phyloP scores from a whole-genome alignment of 768 basidiomycete species.

The Ephemerocybe angulata region DNA sequence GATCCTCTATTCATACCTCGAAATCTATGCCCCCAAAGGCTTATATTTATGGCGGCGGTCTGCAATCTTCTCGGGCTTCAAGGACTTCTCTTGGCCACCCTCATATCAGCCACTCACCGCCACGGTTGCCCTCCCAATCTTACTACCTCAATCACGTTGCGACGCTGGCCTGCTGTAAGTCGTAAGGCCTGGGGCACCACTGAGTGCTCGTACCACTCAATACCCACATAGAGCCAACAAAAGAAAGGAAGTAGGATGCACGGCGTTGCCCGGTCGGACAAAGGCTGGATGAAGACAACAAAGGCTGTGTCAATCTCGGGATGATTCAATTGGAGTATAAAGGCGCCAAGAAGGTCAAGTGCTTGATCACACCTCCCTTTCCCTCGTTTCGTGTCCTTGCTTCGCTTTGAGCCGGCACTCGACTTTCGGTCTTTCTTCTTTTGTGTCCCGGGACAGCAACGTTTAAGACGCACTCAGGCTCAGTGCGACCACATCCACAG shows the following conservation, averaged over 20 bases:
- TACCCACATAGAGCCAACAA: too few species aligned
- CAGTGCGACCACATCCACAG: neutral
- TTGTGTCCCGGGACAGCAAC: neutral
- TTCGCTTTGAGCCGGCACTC: slow-evolving; percentile 5
- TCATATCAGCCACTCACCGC: too few species aligned
- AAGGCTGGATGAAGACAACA: slow-evolving; percentile 1
- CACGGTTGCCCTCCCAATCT: too few species aligned
- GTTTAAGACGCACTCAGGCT: slow-evolving; percentile 2
- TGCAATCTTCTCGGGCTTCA: too few species aligned
- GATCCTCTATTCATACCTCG: too few species aligned
- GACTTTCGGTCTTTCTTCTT: neutral
- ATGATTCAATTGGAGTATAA: neutral
- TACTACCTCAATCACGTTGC: too few species aligned
- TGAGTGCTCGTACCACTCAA: neutral
- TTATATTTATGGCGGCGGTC: too few species aligned
- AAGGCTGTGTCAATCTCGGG: neutral
- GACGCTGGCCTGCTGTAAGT: too few species aligned
- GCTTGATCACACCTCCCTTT: neutral
- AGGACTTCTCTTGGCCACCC: too few species aligned
- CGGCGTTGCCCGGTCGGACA: slow-evolving; percentile 1
- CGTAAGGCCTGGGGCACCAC: too few species aligned
- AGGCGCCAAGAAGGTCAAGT: neutral
- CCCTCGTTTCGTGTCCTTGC: neutral
- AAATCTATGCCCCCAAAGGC: too few species aligned
- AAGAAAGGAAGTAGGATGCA: too few species aligned